Base-by-base conservation (phyloP, 1,284 basidiomycete species). In the Trametes pubescens region DNA sequence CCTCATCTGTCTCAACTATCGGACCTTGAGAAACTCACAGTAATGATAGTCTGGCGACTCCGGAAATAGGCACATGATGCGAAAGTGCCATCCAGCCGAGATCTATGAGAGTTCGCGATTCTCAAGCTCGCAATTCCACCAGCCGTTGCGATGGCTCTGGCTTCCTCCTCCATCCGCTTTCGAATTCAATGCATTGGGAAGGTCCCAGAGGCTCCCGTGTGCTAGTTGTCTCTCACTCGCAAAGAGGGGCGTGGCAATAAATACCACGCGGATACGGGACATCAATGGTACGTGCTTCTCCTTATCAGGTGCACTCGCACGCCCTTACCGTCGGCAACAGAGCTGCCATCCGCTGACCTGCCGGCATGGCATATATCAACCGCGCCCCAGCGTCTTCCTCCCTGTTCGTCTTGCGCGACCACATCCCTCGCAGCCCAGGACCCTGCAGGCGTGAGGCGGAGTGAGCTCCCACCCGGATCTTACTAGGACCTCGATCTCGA, bases 221-320 rank as follows among this genome's bases (percentile, higher is more conserved):
- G 21, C 5, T 38, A 40, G 6, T n/a, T 10, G 40, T 16, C 14
- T n/a, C 43, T 13, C n/a, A 22, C 29, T 4, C 4, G 34, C n/a
- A 10, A 26, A n/a, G 32, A 24, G 24, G 26, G 48, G 37, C 37
- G 32, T 7, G 34, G 46, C 16, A 16, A 16, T 26, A 34, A 47
- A n/a, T 48, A 52, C 52, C 59, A 61, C 59, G 59, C 51, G 59
- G 26, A 34, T 61, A 61, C 59, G 52, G 52, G 52, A 32, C 59
- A 61, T 61, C 51, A 61, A 38, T 49, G 51, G 58, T 53, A 53
- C 51, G 51, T 43, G 13, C 34, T 24, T n/a, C 24, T 29, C 59
- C 59, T 61, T 61, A 61, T 61, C 59, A 32, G 34, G 51, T 40
- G 9, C 26, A 21, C 44, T 61, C 59, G 37, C 59, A 61, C 59